Base-by-base conservation (phyloP, 139 green algal species). In the Deuterostichococcus epilithicus region DNA sequence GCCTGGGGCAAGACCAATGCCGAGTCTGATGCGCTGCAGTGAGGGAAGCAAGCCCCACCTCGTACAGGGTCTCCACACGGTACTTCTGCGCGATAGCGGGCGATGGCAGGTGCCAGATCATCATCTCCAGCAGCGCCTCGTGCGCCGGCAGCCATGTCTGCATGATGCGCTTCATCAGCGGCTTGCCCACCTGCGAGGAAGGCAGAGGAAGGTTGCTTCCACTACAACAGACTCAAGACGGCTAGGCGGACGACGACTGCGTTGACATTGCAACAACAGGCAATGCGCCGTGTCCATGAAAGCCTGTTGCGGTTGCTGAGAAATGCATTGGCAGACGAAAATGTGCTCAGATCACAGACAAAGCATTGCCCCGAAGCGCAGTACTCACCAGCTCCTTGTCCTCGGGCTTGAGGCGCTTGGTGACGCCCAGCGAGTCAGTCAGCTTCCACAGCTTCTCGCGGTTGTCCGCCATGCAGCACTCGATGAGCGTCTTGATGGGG, bases 81-180 rank as follows among this genome's bases (percentile, higher is more conserved):
- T 99, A 99, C 88, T 88, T 93, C 90, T 99, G 96, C 2, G 96
- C 96, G 70, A 77, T 92, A 33, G 73, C 70, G 25, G 87, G 88
- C 3, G 88, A 91, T 18, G 88, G 90, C 68, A 94, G 72, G 78
- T 91, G 85, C 75, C 86, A 97, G 81, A 99, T 96, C 88, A 99
- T 99, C 96, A 99, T 99, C 90, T 99, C 96, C 82, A 99, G 92
- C 78, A 99, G 91, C 23, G 96, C 96, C 42, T 89, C 84, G 84
- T 90, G 77, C 72, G 95, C 95, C 52, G 95, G 95, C 78, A 99
- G 91, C 95, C 94, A 98, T 36, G 81, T 83, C 91, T 98, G 93
- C 95, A 97, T 97, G 73, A 94, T 83, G 34, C 70, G 36, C 81
- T 88, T 86, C 90, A 94, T 94, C 37, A 99, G 90, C 25, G 93